Evolutionary conservation across 345 rosid genomes (phyloP).

Genomic region (Bruguiera gymnorhiza): DNA sequence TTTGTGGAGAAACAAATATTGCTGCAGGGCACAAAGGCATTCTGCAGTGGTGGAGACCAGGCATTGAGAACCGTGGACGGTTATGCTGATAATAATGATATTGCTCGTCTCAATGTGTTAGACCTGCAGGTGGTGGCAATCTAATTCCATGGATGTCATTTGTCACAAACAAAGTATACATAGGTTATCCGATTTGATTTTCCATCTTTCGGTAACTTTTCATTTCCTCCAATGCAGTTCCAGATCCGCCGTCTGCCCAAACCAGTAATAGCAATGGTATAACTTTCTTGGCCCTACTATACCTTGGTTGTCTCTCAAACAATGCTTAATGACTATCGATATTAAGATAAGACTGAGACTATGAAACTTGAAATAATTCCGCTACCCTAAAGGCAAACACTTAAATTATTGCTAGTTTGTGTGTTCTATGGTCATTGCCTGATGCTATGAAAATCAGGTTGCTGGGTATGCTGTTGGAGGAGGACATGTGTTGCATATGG

Average conservation of each 20-base stretch:
- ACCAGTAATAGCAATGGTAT: constrained; percentile 97
- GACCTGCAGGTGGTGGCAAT: constrained; percentile 63
- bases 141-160: background rate
- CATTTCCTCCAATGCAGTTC: constrained; percentile 41
- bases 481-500: constrained; percentile 91
- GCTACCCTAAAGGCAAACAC: background rate
- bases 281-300: constrained; percentile 4
- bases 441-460: constrained; percentile 45
- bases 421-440: background rate
- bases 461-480: constrained; percentile 98
- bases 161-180: background rate
- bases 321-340: constrained; percentile 1
- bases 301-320: background rate
- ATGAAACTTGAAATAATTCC: background rate
- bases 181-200: background rate
- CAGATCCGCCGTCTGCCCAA: constrained; percentile 92
- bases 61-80: constrained; percentile 67
- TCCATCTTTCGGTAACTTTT: constrained; percentile 1
- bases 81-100: constrained; percentile 67
- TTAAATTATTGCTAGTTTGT: background rate
- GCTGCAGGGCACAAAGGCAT: constrained; percentile 79
- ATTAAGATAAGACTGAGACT: background rate
- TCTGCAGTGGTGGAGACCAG: constrained; percentile 95
- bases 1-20: constrained; percentile 10
- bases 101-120: constrained; percentile 74